Conservation (phyloP, 2,329 filamentous ascomycete genomes). For the Catunica adiposa region DNA sequence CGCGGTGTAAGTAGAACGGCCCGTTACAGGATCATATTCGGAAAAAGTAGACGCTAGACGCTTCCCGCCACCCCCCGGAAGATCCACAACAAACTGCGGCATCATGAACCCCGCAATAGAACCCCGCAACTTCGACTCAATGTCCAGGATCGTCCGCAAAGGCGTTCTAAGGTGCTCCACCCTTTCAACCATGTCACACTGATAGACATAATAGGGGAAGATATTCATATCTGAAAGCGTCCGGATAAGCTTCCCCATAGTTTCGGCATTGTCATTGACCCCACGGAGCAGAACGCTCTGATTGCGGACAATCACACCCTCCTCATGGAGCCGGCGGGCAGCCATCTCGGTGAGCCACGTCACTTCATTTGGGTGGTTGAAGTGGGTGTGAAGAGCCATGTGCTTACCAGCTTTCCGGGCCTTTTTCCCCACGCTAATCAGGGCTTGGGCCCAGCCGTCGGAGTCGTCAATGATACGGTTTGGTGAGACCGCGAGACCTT, state of each 20-base stretch:
- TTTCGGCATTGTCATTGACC: conserved; percentile 38
- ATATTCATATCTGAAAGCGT: conserved; percentile 39
- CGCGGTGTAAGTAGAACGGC: conserved; percentile 38
- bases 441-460: conserved; percentile 36
- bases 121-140: conserved; percentile 41
- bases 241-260: conserved; percentile 37
- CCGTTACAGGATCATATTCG: conserved; percentile 35
- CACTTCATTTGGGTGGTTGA: conserved; percentile 46
- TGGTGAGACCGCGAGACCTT: conserved; percentile 43
- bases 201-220: conserved; percentile 48
- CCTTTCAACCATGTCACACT: conserved; percentile 44
- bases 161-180: conserved; percentile 48
- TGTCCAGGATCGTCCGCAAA: conserved; percentile 38
- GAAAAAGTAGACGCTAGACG: conserved; percentile 37
- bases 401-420: conserved; percentile 39
- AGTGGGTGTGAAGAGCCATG: conserved; percentile 47
- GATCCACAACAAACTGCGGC: conserved; percentile 46
- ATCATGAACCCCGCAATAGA: conserved; percentile 46
- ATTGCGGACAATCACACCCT: conserved; percentile 27
- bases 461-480: conserved; percentile 34
- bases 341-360: conserved; percentile 41
- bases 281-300: conserved; percentile 43
- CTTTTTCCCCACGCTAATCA: conserved; percentile 34
- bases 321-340: conserved; percentile 31
- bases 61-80: conserved; percentile 48